Evolutionary conservation across 2,329 filamentous ascomycete genomes (phyloP), one percentile per base, ranked within the genome.

Genomic region (Lecanicillium sp.): DNA sequence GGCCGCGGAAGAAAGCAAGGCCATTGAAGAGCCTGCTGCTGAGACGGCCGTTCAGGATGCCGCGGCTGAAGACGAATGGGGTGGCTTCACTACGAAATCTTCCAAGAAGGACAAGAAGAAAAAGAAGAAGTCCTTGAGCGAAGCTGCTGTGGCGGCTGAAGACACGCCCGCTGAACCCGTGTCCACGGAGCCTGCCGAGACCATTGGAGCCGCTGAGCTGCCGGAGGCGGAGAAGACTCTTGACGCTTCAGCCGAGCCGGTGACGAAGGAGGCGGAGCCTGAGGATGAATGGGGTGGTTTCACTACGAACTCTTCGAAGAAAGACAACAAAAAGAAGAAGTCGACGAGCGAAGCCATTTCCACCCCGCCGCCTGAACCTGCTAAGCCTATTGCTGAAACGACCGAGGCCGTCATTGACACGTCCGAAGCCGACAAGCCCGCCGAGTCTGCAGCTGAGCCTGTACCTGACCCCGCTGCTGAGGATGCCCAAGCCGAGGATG

Each of bases 41-140:
- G 47, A 44, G n/a, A 2, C 26, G 10, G 9, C 39, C 12, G 21
- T 37, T 41, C 36, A 8, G 20, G 48, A 50, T 3, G 9, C 35
- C 12, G 17, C 19, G 15, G 12, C 26, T 4, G 38, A 43, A 10
- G 19, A 42, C 7, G 38, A 30, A 17, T 36, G 21, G 30, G 32
- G 3, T 11, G 9, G 23, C 15, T 36, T 37, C 10, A 10, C 32
- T 8, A 48, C n/a, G 12, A 30, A 32, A n/a, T 15, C 27, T 19
- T 51, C 52, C 20, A 60, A 57, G 46, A 65, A 62, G 35, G 58
- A 55, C 43, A 63, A 64, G 50, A 65, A 63, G 46, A 60, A 61
- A 49, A 62, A 58, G 48, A 64, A 62, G 48, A 63, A 56, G 30
- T 49, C 51, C 19, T 40, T 44, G 23, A 37, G 36, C 14, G 43